Evolutionary conservation across 192 early-diverging fungal genomes (phyloP).

Genomic region (Entophlyctis luteolus): DNA sequence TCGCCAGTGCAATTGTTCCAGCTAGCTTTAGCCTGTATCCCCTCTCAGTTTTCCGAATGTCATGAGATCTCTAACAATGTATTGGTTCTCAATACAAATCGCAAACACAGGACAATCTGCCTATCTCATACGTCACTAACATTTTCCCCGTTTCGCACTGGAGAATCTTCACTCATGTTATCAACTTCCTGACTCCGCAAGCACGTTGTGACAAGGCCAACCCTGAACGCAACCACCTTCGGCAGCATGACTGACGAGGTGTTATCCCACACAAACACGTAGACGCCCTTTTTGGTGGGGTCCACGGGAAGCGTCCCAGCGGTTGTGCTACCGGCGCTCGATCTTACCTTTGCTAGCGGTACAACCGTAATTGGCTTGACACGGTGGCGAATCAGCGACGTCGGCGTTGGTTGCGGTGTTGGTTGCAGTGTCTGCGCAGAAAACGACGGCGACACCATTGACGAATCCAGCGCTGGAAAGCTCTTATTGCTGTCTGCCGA

Average conservation of each 20-base stretch:
- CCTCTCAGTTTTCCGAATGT: no score
- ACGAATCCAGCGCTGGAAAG: background rate
- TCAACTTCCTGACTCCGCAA: no score
- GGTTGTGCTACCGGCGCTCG: conserved; percentile 2
- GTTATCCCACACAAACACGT: conserved; percentile 47
- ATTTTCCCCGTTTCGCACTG: no score
- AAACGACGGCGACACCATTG: background rate
- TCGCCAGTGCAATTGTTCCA: no score
- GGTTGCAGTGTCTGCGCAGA: background rate
- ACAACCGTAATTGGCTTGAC: background rate
- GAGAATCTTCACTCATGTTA: no score
- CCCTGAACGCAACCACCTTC: conserved; percentile 26
- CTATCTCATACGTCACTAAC: no score
- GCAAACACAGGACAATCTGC: no score
- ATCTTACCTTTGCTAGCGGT: conserved; percentile 12
- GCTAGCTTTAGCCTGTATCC: no score
- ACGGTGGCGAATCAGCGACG: background rate
- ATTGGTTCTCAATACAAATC: no score
- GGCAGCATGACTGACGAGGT: conserved; percentile 29
- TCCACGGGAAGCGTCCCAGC: conserved; percentile 10
- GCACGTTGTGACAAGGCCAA: conserved; percentile 27
- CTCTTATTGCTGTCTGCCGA: no score
- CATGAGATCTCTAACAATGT: no score
- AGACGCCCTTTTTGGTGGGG: conserved; percentile 26
- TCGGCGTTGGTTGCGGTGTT: background rate